Evolutionary conservation across 2,329 filamentous ascomycete species (phyloP).

Genomic region (Hypomyces perniciosus): DNA sequence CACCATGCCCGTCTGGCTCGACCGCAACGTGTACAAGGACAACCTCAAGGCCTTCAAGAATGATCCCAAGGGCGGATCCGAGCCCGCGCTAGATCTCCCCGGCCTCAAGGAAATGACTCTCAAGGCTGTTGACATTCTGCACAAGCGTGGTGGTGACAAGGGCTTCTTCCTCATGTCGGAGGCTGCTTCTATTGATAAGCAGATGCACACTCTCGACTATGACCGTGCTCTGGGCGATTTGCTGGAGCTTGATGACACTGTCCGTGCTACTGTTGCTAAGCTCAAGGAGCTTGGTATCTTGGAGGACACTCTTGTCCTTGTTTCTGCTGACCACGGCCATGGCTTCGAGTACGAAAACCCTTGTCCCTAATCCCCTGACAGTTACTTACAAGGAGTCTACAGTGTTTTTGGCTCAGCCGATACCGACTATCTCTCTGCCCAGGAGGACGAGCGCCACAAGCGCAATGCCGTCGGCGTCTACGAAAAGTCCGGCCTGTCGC

Average conservation of each 20-base stretch:
- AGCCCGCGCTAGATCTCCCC: constrained; percentile 65
- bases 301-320: constrained; percentile 70
- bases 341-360: constrained; percentile 59
- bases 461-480: constrained; percentile 71
- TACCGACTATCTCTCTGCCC: constrained; percentile 65
- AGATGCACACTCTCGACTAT: constrained; percentile 83
- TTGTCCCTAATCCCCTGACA: constrained; percentile 1
- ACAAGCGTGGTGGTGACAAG: constrained; percentile 57
- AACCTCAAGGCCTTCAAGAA: constrained; percentile 63
- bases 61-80: constrained; percentile 59
- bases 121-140: constrained; percentile 77
- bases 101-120: constrained; percentile 86
- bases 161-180: constrained; percentile 88
- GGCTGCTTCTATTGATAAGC: constrained; percentile 80
- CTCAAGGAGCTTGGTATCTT: constrained; percentile 60
- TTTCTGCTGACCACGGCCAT: constrained; percentile 85
- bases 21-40: constrained; percentile 71
- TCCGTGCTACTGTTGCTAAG: constrained; percentile 67
- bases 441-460: constrained; percentile 63
- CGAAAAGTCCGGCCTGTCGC: constrained; percentile 64
- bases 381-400: constrained; percentile 3
- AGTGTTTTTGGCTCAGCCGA: constrained; percentile 73
- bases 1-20: constrained; percentile 79
- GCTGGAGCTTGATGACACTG: constrained; percentile 77
- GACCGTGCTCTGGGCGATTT: constrained; percentile 80